These are phyloP conservation scores for Talaromyces rugulosus DNA, from an alignment of 2,329 filamentous ascomycete species.

Conservation along the genomic window DNA sequence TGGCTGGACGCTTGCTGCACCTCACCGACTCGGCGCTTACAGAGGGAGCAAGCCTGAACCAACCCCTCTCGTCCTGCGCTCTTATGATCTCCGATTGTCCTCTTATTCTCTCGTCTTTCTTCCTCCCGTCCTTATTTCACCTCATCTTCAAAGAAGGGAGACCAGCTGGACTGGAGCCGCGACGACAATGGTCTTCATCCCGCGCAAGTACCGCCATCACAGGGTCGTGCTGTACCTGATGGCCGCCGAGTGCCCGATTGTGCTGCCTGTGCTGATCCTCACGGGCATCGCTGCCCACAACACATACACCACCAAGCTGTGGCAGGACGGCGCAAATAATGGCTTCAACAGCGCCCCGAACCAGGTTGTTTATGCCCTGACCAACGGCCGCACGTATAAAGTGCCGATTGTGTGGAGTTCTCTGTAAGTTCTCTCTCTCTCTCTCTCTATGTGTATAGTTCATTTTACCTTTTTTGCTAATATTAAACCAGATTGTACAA, in stretches of 20 bases:
- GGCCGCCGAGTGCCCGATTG: conserved; percentile 53
- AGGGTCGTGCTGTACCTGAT: conserved; percentile 51
- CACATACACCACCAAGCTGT: conserved; percentile 57
- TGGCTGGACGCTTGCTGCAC: conserved; percentile 28
- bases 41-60: not conserved
- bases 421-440: conserved; percentile 46
- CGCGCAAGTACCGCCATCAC: conserved; percentile 52
- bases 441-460: too few relatives aligned
- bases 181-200: conserved; percentile 41
- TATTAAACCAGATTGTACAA: conserved; percentile 49
- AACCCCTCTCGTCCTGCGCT: conserved; percentile 12
- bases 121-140: conserved; percentile 15
- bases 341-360: conserved; percentile 61
- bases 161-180: conserved; percentile 23
- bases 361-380: conserved; percentile 53
- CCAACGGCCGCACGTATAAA: conserved; percentile 54
- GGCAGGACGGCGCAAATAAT: conserved; percentile 58
- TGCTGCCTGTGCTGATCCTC: conserved; percentile 54
- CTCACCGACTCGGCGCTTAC: conserved; percentile 27
- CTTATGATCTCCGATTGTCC: not conserved
- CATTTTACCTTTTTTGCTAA: not conserved
- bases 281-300: conserved; percentile 61
- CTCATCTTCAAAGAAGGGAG: conserved; percentile 19
- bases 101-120: conserved; percentile 14
- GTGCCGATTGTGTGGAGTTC: conserved; percentile 57